Conservation (phyloP, 768 basidiomycete genomes). For the Artomyces pyxidatus region DNA sequence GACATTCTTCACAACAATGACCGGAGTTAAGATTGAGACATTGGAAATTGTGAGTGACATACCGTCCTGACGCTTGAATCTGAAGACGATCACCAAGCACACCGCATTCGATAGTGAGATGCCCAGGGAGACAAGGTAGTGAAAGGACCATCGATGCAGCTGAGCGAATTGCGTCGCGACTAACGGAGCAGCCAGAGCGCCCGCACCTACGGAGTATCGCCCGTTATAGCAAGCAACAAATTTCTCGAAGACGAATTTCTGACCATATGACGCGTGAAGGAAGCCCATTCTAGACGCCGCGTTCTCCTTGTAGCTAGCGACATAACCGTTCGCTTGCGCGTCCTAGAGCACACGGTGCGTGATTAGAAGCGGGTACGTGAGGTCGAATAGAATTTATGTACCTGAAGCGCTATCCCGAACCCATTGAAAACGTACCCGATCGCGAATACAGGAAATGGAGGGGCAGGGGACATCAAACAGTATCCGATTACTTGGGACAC, state of each 20-base stretch:
- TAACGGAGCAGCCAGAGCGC: conserved; percentile 62
- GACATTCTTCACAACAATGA: conserved; percentile 34
- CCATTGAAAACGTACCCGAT: conserved; percentile 40
- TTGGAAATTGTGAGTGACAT: too few species aligned
- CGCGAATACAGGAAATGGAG: conserved; percentile 58
- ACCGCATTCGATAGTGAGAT: conserved; percentile 51
- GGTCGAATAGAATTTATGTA: conserved; percentile 7
- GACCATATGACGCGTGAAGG: conserved; percentile 59
- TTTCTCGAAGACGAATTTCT: neutral
- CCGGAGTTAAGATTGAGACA: too few species aligned
- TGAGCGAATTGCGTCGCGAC: conserved; percentile 75
- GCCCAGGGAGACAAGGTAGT: conserved; percentile 64
- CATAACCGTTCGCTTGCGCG: conserved; percentile 65
- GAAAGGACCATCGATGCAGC: conserved; percentile 60
- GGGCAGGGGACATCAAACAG: conserved; percentile 42
- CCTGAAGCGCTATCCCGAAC: conserved; percentile 41
- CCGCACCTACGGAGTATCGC: conserved; percentile 36
- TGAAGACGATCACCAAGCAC: conserved; percentile 49
- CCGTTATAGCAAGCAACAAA: neutral
- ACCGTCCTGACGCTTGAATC: conserved; percentile 64
- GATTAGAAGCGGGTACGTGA: neutral
- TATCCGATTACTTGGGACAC: conserved; percentile 46
- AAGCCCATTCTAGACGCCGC: conserved; percentile 61
- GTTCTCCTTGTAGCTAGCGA: conserved; percentile 50
- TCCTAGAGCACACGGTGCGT: conserved; percentile 32